phyloP scores from a whole-genome alignment of 139 green algal species.

The Pleodorina starrii region DNA sequence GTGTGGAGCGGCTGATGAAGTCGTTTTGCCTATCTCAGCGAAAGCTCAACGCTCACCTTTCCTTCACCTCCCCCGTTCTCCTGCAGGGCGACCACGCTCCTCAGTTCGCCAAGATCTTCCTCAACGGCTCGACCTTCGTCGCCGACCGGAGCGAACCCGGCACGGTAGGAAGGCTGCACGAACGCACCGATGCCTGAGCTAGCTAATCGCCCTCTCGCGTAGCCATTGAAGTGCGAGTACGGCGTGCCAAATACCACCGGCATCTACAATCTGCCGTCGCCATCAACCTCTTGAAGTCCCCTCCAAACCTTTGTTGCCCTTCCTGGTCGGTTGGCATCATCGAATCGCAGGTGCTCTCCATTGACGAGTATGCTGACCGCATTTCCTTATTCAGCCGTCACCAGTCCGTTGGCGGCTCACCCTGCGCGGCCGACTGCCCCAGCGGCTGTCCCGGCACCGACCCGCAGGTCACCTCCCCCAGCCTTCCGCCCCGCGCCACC shows the following conservation, averaged over 20 bases:
- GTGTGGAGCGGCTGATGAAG: neutral
- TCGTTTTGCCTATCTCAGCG: neutral
- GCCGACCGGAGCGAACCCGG: neutral
- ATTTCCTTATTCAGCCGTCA: neutral
- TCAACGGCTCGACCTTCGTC: constrained; percentile 25
- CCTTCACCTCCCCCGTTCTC: too few species aligned
- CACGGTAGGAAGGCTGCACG: constrained; percentile 9
- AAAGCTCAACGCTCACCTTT: too few species aligned
- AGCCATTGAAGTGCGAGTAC: too few species aligned
- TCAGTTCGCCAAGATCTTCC: constrained; percentile 26
- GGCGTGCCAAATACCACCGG: too few species aligned
- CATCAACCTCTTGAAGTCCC: too few species aligned
- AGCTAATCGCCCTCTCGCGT: too few species aligned
- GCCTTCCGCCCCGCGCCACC: too few species aligned
- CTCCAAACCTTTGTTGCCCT: too few species aligned
- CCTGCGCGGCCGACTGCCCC: neutral
- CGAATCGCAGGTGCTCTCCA: constrained; percentile 8
- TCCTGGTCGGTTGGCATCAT: too few species aligned
- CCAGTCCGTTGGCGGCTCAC: neutral
- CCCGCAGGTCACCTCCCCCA: neutral
- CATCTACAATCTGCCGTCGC: too few species aligned
- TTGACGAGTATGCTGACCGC: constrained; percentile 20
- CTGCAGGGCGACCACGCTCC: constrained; percentile 11
- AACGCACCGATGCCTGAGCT: too few species aligned
- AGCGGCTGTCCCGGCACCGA: neutral